phyloP scores from a whole-genome alignment of 192 early-diverging fungal genomes.

The Podila minutissima region DNA sequence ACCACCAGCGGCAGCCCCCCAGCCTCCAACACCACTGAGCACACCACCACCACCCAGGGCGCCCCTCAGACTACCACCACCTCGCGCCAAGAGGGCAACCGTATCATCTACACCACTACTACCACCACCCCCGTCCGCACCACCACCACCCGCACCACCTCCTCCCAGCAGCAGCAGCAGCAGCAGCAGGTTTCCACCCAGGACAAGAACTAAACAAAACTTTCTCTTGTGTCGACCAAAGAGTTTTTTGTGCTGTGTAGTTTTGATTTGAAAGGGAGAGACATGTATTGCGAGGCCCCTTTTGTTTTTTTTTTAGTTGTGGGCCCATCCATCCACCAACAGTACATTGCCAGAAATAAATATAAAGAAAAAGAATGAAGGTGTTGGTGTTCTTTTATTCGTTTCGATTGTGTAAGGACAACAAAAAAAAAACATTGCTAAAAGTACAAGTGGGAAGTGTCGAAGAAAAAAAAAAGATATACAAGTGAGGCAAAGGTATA shows the following conservation, averaged over 20 bases:
- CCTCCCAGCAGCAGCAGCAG: neutral
- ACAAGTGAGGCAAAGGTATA: neutral
- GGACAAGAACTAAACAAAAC: neutral
- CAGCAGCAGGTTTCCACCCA: neutral
- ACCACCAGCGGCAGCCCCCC: neutral
- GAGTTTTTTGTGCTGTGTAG: too few species aligned
- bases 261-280: neutral
- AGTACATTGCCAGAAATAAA: neutral
- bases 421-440: neutral
- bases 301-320: too few species aligned
- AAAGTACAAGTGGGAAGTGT: neutral
- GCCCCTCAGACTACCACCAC: neutral
- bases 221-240: too few species aligned
- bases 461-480: neutral
- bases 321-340: too few species aligned
- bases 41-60: neutral
- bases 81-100: conserved; percentile 1
- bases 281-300: too few species aligned
- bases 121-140: conserved; percentile 6
- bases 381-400: neutral
- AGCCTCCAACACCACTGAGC: neutral
- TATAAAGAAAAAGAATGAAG: neutral
- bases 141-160: conserved; percentile 4
- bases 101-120: conserved; percentile 11
- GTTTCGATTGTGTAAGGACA: neutral